Percentiles rank a stretch among this genome's conserved stretches.
phyloP scores from a whole-genome alignment of 352 stramenopile species.

The Pythium sp. region DNA sequence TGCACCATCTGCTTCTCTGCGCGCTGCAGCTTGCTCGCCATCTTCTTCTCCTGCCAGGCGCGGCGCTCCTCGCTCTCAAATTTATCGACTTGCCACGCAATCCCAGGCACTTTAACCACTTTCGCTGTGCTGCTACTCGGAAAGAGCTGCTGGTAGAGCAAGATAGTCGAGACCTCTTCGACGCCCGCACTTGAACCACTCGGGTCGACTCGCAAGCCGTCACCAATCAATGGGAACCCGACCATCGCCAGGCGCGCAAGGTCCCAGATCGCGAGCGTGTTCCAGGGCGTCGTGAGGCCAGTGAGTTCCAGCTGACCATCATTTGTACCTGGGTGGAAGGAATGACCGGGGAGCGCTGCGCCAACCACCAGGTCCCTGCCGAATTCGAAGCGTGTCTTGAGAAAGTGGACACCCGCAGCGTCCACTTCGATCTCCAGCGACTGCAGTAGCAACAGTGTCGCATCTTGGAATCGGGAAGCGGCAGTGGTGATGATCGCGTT shows the following conservation, averaged over 20 bases:
- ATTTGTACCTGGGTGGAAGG: slow-evolving; percentile 31
- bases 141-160: slow-evolving; percentile 88
- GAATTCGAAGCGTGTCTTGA: slow-evolving; percentile 68
- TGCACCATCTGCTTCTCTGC: slow-evolving; percentile 73
- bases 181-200: slow-evolving; percentile 62
- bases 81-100: slow-evolving; percentile 80
- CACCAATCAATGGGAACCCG: slow-evolving; percentile 88
- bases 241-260: slow-evolving; percentile 86
- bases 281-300: slow-evolving; percentile 93
- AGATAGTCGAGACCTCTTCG: slow-evolving; percentile 93
- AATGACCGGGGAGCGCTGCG: slow-evolving; percentile 83
- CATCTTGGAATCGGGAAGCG: slow-evolving; percentile 43
- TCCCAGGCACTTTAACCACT: slow-evolving; percentile 71
- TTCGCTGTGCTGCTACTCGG: slow-evolving; percentile 63
- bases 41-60: slow-evolving; percentile 94
- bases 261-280: slow-evolving; percentile 95
- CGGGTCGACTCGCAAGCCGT: slow-evolving; percentile 65
- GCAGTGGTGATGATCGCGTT: slow-evolving; percentile 90
- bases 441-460: slow-evolving; percentile 77
- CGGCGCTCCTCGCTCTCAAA: slow-evolving; percentile 65
- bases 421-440: slow-evolving; percentile 90
- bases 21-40: slow-evolving; percentile 91
- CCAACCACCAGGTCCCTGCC: slow-evolving; percentile 88
- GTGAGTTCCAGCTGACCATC: slow-evolving; percentile 49
- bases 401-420: slow-evolving; percentile 40